Conservation (phyloP, 169 alveolate genomes). For the Plasmodium adleri region DNA sequence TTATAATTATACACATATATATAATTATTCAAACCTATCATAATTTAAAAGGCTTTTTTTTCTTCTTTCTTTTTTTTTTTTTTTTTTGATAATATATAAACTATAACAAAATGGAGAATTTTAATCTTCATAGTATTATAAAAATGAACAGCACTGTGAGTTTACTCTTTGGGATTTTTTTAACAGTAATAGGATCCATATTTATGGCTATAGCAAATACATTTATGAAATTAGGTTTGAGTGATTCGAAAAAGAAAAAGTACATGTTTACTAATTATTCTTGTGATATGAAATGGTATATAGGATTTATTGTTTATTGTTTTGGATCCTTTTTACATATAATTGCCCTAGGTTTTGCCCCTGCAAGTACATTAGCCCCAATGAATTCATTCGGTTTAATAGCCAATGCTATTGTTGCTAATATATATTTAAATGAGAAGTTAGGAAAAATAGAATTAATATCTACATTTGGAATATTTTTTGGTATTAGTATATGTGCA, state of each 20-base stretch:
- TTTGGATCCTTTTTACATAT: slow-evolving; percentile 87
- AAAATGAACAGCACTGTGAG: slow-evolving; percentile 78
- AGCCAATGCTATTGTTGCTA: slow-evolving; percentile 89
- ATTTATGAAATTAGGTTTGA: slow-evolving; percentile 86
- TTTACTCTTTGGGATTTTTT: slow-evolving; percentile 82
- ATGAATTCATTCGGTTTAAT: slow-evolving; percentile 89
- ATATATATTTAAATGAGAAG: slow-evolving; percentile 85
- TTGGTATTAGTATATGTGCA: slow-evolving; percentile 88
- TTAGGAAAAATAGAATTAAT: slow-evolving; percentile 86
- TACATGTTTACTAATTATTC: slow-evolving; percentile 73
- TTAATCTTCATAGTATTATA: slow-evolving; percentile 28
- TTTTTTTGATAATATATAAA: slow-evolving; percentile 12
- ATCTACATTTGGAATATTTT: slow-evolving; percentile 86
- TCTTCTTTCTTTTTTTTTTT: neutral
- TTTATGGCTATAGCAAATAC: slow-evolving; percentile 90
- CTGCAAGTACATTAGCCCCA: slow-evolving; percentile 89
- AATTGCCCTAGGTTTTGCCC: slow-evolving; percentile 89
- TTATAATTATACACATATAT: too few species aligned
- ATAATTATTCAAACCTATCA: too few species aligned
- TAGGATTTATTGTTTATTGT: slow-evolving; percentile 84
- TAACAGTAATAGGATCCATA: slow-evolving; percentile 86
- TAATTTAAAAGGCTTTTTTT: neutral
- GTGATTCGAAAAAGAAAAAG: slow-evolving; percentile 79
- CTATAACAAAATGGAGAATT: slow-evolving; percentile 21
- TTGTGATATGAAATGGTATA: slow-evolving; percentile 86